Conservation (phyloP, 768 basidiomycete species). For the Lactarius hengduanensis region DNA sequence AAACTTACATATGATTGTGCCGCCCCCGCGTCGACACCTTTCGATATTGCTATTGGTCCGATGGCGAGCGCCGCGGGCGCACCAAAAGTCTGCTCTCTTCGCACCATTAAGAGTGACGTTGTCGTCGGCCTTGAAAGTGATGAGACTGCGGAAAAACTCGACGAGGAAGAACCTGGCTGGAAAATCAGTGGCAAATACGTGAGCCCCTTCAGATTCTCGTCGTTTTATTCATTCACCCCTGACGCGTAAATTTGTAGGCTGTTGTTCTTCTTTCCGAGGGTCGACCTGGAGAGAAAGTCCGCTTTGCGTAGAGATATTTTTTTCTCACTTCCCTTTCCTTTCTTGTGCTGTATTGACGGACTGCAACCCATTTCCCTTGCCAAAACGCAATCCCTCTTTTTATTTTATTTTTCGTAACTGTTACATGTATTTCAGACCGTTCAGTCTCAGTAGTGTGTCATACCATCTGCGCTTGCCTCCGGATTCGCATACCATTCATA, state of each 20-base stretch:
- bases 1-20: constrained; percentile 88
- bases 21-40: constrained; percentile 82
- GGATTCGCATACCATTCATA: constrained; percentile 10
- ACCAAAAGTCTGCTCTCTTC: constrained; percentile 79
- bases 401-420: constrained; percentile 22
- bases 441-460: background rate
- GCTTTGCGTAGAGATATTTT: constrained; percentile 49
- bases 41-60: constrained; percentile 87
- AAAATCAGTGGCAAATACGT: constrained; percentile 98
- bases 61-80: constrained; percentile 89
- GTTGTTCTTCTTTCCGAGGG: constrained; percentile 86
- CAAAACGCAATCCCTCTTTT: constrained; percentile 12
- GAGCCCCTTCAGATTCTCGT: constrained; percentile 37
- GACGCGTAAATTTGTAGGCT: constrained; percentile 47
- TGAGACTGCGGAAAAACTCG: constrained; percentile 70
- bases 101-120: constrained; percentile 95
- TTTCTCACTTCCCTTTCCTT: background rate
- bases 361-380: background rate
- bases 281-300: constrained; percentile 84
- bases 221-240: constrained; percentile 7
- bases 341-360: constrained; percentile 1
- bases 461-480: background rate
- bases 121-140: constrained; percentile 86
- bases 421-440: constrained; percentile 15
- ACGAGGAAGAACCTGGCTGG: constrained; percentile 88